These are phyloP conservation scores for Auricularia auricula-judae DNA, from an alignment of 768 basidiomycete species.

Conservation along the genomic window DNA sequence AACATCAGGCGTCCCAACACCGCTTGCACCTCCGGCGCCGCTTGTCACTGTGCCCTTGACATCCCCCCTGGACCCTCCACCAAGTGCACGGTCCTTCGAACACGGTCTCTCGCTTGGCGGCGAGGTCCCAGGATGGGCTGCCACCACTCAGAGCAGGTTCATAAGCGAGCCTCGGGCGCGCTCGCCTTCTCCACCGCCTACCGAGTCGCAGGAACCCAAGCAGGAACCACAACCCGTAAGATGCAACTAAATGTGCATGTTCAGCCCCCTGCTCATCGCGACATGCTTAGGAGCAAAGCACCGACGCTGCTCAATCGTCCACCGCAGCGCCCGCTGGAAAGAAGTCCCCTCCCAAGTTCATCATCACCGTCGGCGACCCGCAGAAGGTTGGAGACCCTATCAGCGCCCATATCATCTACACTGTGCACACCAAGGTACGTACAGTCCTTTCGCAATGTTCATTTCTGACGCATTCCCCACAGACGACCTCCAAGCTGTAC, in stretches of 20 bases:
- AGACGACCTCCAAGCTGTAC: constrained; percentile 82
- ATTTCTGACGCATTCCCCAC: constrained; percentile 4
- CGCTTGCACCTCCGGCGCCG: constrained; percentile 2
- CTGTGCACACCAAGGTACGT: constrained; percentile 77
- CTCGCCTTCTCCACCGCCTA: constrained; percentile 11
- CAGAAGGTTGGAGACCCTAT: constrained; percentile 96
- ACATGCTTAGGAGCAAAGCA: constrained; percentile 16
- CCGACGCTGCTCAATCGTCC: not conserved
- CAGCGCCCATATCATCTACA: constrained; percentile 90
- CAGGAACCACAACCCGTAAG: constrained; percentile 27
- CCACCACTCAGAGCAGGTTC: not conserved
- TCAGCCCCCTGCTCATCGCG: constrained; percentile 12
- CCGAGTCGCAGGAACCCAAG: constrained; percentile 15
- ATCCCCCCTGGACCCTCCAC: constrained; percentile 20
- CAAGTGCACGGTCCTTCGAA: not conserved
- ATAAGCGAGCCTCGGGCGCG: constrained; percentile 10
- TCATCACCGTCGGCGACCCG: constrained; percentile 91
- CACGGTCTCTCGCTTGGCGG: not conserved
- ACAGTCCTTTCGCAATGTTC: not conserved
- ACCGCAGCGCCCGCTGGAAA: constrained; percentile 21
- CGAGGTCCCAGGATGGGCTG: not conserved
- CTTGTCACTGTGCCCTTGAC: constrained; percentile 9
- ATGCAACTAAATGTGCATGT: constrained; percentile 22
- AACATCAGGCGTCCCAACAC: constrained; percentile 1
- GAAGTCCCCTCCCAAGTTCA: constrained; percentile 44